phyloP scores from a whole-genome alignment of 768 basidiomycete genomes.

The Lentinula lateritia region DNA sequence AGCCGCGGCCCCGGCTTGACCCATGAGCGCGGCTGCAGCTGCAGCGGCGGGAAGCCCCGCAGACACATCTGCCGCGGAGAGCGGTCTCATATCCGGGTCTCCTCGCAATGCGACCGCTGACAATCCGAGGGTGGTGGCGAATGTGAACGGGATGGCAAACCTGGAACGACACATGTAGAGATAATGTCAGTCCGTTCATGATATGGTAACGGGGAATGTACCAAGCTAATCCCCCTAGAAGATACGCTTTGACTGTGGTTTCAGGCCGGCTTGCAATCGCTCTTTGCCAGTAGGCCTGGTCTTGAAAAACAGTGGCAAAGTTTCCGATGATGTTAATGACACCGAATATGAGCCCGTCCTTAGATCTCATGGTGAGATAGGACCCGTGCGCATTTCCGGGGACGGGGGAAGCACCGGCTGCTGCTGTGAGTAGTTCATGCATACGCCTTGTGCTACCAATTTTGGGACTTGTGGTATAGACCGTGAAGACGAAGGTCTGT shows the following conservation, averaged over 20 bases:
- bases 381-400: conserved; percentile 80
- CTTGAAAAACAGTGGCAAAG: conserved; percentile 61
- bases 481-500: conserved; percentile 60
- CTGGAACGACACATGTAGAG: conserved; percentile 20
- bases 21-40: conserved; percentile 77
- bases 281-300: conserved; percentile 82
- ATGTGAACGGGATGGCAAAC: conserved; percentile 83
- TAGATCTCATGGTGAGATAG: conserved; percentile 78
- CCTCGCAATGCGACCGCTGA: conserved; percentile 77
- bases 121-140: conserved; percentile 85
- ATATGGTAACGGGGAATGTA: conserved; percentile 13
- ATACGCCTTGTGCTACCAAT: conserved; percentile 78
- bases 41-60: conserved; percentile 87
- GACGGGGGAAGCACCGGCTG: conserved; percentile 53
- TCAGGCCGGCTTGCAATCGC: conserved; percentile 84
- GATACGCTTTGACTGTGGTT: conserved; percentile 86
- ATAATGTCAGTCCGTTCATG: neutral
- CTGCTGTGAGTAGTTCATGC: conserved; percentile 71
- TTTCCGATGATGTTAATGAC: conserved; percentile 88
- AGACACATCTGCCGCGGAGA: conserved; percentile 61
- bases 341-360: conserved; percentile 75
- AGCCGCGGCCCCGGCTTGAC: conserved; percentile 73
- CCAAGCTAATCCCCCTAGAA: conserved; percentile 89
- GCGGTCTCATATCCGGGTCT: conserved; percentile 45
- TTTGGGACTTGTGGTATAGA: conserved; percentile 72